Base-by-base conservation (phyloP, 306 rosid genomes). In the Trichosanthes cucumerina region DNA sequence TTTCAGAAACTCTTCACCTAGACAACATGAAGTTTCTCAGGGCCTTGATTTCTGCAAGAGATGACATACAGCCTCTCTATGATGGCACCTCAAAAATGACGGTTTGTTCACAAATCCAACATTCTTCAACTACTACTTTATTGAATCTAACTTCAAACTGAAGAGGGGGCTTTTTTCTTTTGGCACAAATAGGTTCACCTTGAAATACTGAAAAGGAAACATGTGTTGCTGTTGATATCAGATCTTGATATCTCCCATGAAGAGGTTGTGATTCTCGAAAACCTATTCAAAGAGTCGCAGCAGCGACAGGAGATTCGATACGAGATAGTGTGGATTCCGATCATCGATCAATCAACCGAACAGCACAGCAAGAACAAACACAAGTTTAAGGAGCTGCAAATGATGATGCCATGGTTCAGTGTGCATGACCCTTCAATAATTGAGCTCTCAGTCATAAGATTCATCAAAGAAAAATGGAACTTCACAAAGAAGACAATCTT, bases 321-420 rank as follows among this genome's bases (percentile, higher is more conserved):
- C 28, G 93, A 88, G 80, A 78, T 92, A 83, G 96, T 94, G 19
- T 94, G 97, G 96, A 74, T 90, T 43, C 97, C 98, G 11, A 14
- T 94, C 4, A 90, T 89, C 80, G 88, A 89, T 77, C 78, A 34
- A 0, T 58, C 4, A 3, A 2, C 5, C 54, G 24, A 77, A 41
- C 90, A 88, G 90, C 79, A 78, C 36, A 87, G 86, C 10, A 58
- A 13, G 46, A 74, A 75, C 2, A 31, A 18, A 44, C 76, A 64
- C 1, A 92, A 69, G 79, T 92, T 92, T 78, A 83, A 87, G 81
- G 56, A 80, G n/a, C 68, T 94, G 80, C 88, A 80, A 41, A 71
- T 92, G 75, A 4, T 21, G 85, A 92, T 94, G 96, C 62, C 80
- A 13, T 94, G 98, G 97, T 80, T 81, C 65, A 78, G 82, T 44